These are phyloP conservation scores for Rutstroemia sp. DNA, from an alignment of 2,329 filamentous ascomycete genomes.

Conservation along the genomic window DNA sequence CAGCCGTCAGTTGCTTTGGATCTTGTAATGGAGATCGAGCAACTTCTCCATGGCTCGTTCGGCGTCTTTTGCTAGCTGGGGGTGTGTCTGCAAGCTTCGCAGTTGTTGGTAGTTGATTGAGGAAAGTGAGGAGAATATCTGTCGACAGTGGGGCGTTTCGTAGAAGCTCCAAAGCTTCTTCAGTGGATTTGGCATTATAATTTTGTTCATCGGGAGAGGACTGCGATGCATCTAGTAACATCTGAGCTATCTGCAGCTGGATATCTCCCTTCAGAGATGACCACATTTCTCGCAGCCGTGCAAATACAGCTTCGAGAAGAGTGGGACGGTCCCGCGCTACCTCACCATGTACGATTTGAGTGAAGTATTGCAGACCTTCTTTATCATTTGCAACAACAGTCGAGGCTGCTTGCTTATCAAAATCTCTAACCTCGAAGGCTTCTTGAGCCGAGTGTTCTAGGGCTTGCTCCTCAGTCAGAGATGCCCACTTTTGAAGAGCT, in stretches of 20 bases:
- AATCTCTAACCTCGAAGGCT: slow-evolving; percentile 37
- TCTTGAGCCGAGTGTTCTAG: slow-evolving; percentile 41
- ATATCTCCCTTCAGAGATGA: slow-evolving; percentile 57
- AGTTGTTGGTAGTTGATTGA: slow-evolving; percentile 68
- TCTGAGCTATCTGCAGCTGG: slow-evolving; percentile 51
- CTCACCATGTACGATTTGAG: slow-evolving; percentile 40
- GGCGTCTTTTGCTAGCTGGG: slow-evolving; percentile 69
- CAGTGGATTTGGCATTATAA: slow-evolving; percentile 36
- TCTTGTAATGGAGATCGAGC: slow-evolving; percentile 54
- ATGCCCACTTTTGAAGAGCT: slow-evolving; percentile 61
- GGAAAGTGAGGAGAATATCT: slow-evolving; percentile 61
- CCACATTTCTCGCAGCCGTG: slow-evolving; percentile 67
- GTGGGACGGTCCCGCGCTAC: slow-evolving; percentile 37
- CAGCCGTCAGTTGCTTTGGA: slow-evolving; percentile 56
- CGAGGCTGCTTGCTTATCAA: slow-evolving; percentile 45
- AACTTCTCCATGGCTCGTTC: slow-evolving; percentile 67
- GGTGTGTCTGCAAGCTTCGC: slow-evolving; percentile 64
- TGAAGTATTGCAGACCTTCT: slow-evolving; percentile 48
- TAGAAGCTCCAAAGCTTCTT: slow-evolving; percentile 64
- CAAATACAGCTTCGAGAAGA: slow-evolving; percentile 60
- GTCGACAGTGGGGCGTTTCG: slow-evolving; percentile 67
- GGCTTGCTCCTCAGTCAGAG: slow-evolving; percentile 44
- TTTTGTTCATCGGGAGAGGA: slow-evolving; percentile 27
- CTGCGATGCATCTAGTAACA: slow-evolving; percentile 56
- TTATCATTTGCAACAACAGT: slow-evolving; percentile 48